Evolutionary conservation across 495 filamentous ascomycete species (phyloP), one percentile per base, ranked within the genome.

Genomic region (Bombardia bombarda): DNA sequence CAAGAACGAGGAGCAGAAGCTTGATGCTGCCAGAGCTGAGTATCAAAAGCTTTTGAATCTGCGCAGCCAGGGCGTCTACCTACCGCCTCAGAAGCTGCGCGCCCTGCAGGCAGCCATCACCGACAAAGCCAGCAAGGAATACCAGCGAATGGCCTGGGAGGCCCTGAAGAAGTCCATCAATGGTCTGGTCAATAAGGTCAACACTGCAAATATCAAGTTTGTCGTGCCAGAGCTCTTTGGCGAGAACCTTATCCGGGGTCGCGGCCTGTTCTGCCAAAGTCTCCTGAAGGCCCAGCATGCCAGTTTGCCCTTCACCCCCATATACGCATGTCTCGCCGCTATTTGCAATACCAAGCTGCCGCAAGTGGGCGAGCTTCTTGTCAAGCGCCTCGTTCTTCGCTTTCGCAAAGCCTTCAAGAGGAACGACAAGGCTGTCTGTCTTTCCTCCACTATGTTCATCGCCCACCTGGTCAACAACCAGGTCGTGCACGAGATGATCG

Each of bases 131-230:
- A 92, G 82, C 62, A 93, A 95, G 64, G 93, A 99, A 63, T 99
- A 95, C 61, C 92, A 99, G 70, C 84, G 93, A 38, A 92, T 99
- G 87, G 89, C 90, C 2, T 97, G 93, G 93, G 93, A 97, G 61
- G 90, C 92, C 8, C 62, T 97, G 57, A 99, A 99, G 69, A 99
- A 99, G 71, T 90, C 85, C 16, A 94, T 99, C 69, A 96, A 99
- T 58, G 92, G 92, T 54, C 67, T 99, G 22, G 90, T 97, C 68
- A 99, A 99, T 71, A 99, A 99, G 63, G 82, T 95, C 67, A 99
- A 96, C 63, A 83, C 86, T 30, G 85, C 83, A 16, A 99, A 99
- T 54, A 97, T 99, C 73, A 97, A 97, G 63, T 78, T 84, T 53
- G 95, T 99, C 47, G 87, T 96, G 7, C 90, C 89, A 0, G 92